Base-by-base conservation (phyloP, 73 alveolate genomes). In the Paramecium sexaurelia region DNA sequence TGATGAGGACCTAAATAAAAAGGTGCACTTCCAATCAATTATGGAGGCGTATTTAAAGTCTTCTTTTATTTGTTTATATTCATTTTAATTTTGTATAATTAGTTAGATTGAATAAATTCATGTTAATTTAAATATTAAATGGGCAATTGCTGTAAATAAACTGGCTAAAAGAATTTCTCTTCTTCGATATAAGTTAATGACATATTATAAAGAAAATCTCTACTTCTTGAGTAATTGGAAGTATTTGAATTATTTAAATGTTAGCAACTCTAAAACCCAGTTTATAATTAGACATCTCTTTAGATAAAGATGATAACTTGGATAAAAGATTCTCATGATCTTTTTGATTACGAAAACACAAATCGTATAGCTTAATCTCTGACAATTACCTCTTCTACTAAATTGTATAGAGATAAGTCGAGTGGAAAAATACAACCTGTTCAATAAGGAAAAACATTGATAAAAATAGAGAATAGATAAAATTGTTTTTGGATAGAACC, bases 261-360 rank as follows among this genome's bases (percentile, higher is more conserved):
- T 7, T 27, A 27, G 82, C 47, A 27, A 61, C 36, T 61, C 39
- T 61, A 26, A 26, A 61, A 27, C 39, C 36, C 45, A 61, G 24
- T 61, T 61, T 27, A 32, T 32, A 17, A 61, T 27, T 27, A 51
- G 66, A 66, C 29, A 5, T 51, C 66, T 71, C 61, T 88, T 37
- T 39, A 20, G 13, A 55, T 47, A 43, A 92, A 92, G 41, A 33
- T 82, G 71, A 19, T 55, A 47, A 57, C 96, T 29, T 92, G 96
- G 96, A 92, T 67, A 2, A 92, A 92, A 55, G 87, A 92, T 88
- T 92, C 96, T 9, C 75, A 69, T 73, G 96, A 92, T 27, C 56
- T 92, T 11, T 92, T 87, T 55, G 96, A 92, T 71, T 92, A 87
- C 41, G 96, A 92, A 51, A 45, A 87, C 40, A 24, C 67, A 15